Conservation (phyloP, 1,139 yeast species). For the Debaryomyces subglobosus region DNA sequence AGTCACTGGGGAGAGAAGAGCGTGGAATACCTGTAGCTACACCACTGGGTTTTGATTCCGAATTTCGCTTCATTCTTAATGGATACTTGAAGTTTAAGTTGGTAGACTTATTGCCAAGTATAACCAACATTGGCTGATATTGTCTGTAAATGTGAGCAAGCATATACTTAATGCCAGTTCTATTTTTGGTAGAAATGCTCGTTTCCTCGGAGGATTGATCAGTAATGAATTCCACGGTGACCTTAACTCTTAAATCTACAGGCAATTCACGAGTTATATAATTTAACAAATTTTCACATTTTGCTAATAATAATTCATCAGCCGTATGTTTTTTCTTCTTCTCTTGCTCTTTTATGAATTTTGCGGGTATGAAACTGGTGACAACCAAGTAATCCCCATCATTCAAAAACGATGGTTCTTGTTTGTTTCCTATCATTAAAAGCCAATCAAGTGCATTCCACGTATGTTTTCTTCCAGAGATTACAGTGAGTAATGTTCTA, state of each 20-base stretch:
- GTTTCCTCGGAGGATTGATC: constrained; percentile 19
- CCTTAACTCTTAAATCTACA: constrained; percentile 39
- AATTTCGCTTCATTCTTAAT: constrained; percentile 26
- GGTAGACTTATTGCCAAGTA: constrained; percentile 44
- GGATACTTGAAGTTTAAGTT: constrained; percentile 51
- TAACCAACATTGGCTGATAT: constrained; percentile 44
- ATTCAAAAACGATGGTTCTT: constrained; percentile 27
- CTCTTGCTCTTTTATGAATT: constrained; percentile 25
- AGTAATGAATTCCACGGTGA: constrained; percentile 58
- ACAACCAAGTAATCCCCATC: constrained; percentile 46
- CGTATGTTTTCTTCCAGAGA: constrained; percentile 48
- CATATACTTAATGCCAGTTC: constrained; percentile 38
- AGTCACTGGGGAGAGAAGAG: not conserved
- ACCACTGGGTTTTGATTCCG: constrained; percentile 11
- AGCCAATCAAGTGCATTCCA: constrained; percentile 50
- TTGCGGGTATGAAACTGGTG: constrained; percentile 40
- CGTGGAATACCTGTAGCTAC: not conserved
- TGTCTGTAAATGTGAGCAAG: constrained; percentile 40
- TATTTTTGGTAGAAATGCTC: constrained; percentile 11
- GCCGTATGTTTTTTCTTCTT: constrained; percentile 16
- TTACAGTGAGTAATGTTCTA: constrained; percentile 40
- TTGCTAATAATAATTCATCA: constrained; percentile 38
- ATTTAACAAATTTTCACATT: constrained; percentile 43
- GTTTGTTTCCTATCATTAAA: constrained; percentile 19
- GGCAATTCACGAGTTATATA: constrained; percentile 39